Base-by-base conservation (phyloP, 371 early-diverging fungal genomes). In the Blastocladiella emersonii region DNA sequence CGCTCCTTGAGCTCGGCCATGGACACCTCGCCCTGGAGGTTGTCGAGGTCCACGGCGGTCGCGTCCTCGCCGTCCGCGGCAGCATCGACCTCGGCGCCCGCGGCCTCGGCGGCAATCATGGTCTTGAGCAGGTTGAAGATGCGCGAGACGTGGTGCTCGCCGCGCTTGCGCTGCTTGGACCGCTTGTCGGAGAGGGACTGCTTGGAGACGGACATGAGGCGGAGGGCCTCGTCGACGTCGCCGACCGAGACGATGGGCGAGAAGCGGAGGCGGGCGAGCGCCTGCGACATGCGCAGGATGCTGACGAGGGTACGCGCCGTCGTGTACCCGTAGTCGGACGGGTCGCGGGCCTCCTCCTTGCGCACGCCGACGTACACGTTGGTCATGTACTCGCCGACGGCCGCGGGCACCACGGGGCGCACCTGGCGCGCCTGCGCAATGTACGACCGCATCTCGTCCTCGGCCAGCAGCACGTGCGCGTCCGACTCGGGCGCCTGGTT, bases 141-240 rank as follows among this genome's bases (percentile, higher is more conserved):
- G 44, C 72, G 70, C 17, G 72, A 63, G 3, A 59, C 67, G n/a
- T 61, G 64, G 56, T 78, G 79, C 63, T 68, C 73, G 61, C 39
- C 68, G 57, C 51, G 63, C 1, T 13, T 12, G n/a, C n/a, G 23
- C n/a, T 23, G 7, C 23, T 23, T 34, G 37, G 53, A 61, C 25
- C 30, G 43, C 57, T 32, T 21, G 39, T 37, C 39, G 10, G 65
- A 64, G 63, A 77, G 64, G 27, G 76, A 74, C 39, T 74, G 69
- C 67, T 90, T 92, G 64, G 86, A 85, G 36, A 88, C 88, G 71
- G 95, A 91, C 68, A 98, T 83, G 64, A 99, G 73, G 27, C 97
- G 81, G 65, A 95, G 71, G 0, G 96, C 96, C 72, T 99, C 98
- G 63, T 94, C 89, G 27, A 98, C 93, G 78, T 99, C 98, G 21